A percentile compares a stretch with the other conserved stretches of the same genome.
phyloP scores from a whole-genome alignment of 345 rosid genomes.

The Salix brachista region DNA sequence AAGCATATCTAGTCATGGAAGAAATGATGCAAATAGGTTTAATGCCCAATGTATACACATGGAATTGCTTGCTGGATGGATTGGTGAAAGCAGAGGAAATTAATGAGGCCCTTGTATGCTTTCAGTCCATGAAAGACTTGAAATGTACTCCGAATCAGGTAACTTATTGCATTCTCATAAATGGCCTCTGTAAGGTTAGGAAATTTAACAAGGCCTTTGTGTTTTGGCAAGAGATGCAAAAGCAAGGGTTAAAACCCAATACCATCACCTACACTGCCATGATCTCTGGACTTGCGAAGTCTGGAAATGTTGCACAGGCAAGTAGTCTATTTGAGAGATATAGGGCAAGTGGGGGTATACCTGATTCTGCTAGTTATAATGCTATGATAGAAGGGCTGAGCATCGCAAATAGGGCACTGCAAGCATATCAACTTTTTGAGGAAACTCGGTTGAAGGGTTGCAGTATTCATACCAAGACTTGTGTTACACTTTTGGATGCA shows the following conservation, averaged over 20 bases:
- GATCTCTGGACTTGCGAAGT: conserved; percentile 86
- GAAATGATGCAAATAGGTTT: conserved; percentile 92
- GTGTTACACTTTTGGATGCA: conserved; percentile 79
- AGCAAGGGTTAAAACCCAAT: conserved; percentile 65
- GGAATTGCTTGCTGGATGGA: conserved; percentile 96
- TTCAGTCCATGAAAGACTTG: conserved; percentile 77
- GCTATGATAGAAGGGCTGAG: conserved; percentile 86
- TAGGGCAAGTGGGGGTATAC: conserved; percentile 57
- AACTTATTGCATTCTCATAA: conserved; percentile 72
- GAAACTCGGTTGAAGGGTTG: conserved; percentile 71
- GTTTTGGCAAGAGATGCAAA: conserved; percentile 98
- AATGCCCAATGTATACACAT: conserved; percentile 69
- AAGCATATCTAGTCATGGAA: conserved; percentile 91
- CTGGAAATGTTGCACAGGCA: conserved; percentile 77
- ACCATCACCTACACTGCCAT: conserved; percentile 71
- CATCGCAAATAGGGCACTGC: conserved; percentile 61
- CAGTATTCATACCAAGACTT: conserved; percentile 63
- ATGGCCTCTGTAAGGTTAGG: conserved; percentile 81
- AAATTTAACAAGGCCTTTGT: conserved; percentile 96
- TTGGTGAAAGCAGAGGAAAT: conserved; percentile 89
- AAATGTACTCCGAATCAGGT: conserved; percentile 64
- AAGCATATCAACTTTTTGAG: conserved; percentile 76
- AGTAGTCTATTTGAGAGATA: conserved; percentile 62
- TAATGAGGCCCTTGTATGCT: conserved; percentile 77
- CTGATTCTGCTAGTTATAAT: conserved; percentile 75